A percentile compares a stretch with the other conserved stretches of the same genome.
Conservation (phyloP, 495 filamentous ascomycete genomes). For the Cenococcum geophilum region DNA sequence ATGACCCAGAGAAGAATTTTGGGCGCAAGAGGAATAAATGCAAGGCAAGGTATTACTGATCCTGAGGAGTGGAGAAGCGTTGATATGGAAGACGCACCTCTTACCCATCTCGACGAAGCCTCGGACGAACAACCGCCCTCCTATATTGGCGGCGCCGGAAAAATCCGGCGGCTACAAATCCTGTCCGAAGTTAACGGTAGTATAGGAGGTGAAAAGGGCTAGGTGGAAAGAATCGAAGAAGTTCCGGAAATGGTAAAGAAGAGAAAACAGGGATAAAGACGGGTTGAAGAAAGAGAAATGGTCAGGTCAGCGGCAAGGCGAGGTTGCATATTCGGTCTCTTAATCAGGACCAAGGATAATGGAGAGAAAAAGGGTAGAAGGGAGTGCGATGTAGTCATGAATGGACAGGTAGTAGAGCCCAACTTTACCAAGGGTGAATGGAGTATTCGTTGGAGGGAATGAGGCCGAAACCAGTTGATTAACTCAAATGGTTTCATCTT, state of each 20-base stretch:
- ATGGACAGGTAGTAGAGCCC: constrained; percentile 41
- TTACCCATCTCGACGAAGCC: not conserved
- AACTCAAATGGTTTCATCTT: too few relatives aligned
- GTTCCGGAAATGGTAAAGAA: constrained; percentile 38
- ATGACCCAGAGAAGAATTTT: constrained; percentile 34
- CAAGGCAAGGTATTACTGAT: constrained; percentile 21
- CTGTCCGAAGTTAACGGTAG: constrained; percentile 41
- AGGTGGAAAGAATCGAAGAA: constrained; percentile 39
- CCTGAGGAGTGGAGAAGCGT: constrained; percentile 31
- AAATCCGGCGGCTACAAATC: constrained; percentile 39
- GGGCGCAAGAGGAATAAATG: constrained; percentile 36
- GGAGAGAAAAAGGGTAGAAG: constrained; percentile 17
- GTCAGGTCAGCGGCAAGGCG: constrained; percentile 42
- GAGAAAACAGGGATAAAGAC: constrained; percentile 30
- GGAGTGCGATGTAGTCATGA: constrained; percentile 39
- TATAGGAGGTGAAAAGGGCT: constrained; percentile 43
- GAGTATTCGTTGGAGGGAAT: constrained; percentile 43
- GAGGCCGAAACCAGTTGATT: not conserved
- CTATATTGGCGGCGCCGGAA: not conserved
- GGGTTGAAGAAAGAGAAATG: constrained; percentile 41
- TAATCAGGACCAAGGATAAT: constrained; percentile 7
- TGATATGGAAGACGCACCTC: constrained; percentile 24
- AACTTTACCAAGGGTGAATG: constrained; percentile 46
- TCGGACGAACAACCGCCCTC: not conserved
- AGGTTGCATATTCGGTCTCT: constrained; percentile 45